Base-by-base conservation (phyloP, 768 basidiomycete genomes). In the Podaxis carcinomalis region DNA sequence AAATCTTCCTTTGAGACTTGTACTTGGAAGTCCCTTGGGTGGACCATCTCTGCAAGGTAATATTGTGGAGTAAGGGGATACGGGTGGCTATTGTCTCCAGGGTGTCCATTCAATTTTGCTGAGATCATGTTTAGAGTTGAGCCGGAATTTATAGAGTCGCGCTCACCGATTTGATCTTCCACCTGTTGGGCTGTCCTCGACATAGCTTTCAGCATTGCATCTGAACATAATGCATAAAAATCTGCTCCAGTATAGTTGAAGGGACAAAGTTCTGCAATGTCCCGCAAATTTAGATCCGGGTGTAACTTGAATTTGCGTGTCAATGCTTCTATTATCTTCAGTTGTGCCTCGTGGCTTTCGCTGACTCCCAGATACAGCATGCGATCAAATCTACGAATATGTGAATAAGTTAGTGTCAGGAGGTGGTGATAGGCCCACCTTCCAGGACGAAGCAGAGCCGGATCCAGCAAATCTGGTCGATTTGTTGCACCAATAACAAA, bases 231-330 rank as follows among this genome's bases (percentile, higher is more conserved):
- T 0, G 97, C 97, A 76, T 99, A 98, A 64, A 98, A 95, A 71
- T 99, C 97, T 44, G 97, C 97, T 47, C 97, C 97, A 2, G 97
- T 98, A 69, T 89, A 95, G 70, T 95, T 93, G 78, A 95, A 93
- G 0, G 93, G 89, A 63, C 95, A 98, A 36, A 76, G 74, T 27
- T 85, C 78, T 21, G 90, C 92, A 47, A 99, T 73, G 6, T 67
- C 63, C 19, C 72, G 71, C 5, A 98, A 82, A 66, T 87, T 77
- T 6, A 95, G 77, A 52, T 74, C 76, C 0, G 88, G 80, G 66
- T 91, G 83, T 25, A 98, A 81, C 37, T 83, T 85, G 79, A 99
- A 98, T 71, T 95, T 98, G 61, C 95, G 77, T 2, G 97, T 98
- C 62, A 98, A 74, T 1, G 97, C 97, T 67, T 88, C 82, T 2